Evolutionary conservation across 495 filamentous ascomycete genomes (phyloP), one percentile per base, ranked within the genome.

Genomic region (Talaromyces nanjingensis): DNA sequence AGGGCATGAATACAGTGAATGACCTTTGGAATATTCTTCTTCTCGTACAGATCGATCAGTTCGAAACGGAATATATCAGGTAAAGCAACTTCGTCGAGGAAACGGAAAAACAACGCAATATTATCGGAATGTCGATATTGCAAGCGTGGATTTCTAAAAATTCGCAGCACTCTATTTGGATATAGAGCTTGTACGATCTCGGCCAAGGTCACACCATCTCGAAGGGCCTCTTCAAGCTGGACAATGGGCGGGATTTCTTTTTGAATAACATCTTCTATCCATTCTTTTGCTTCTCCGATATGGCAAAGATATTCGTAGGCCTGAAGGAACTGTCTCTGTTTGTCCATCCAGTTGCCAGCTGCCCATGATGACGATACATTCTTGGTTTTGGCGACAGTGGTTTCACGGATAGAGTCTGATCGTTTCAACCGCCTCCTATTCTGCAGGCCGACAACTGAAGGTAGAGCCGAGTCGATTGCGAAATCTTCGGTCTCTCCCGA

Each of bases 241-340:
- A 99, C 90, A 72, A 98, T 96, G 14, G 94, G 89, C 18, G 96
- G 94, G 47, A 98, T 92, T 27, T 88, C 83, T 65, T 91, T 85
- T 62, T 96, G 85, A 55, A 97, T 93, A 29, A 97, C 85, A 68
- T 93, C 92, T 74, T 98, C 94, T 53, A 99, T 96, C 96, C 96
- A 99, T 73, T 98, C 92, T 72, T 98, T 98, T 55, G 96, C 96
- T 81, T 99, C 96, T 68, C 96, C 96, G 70, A 99, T 98, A 70
- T 99, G 96, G 70, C 96, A 99, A 47, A 99, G 86, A 71, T 99
- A 99, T 73, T 99, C 96, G 71, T 99, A 99, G 9, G 96, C 96
- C 74, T 96, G 92, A 37, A 98, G 78, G 71, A 96, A 98, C 71
- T 98, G 92, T 58, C 96, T 84, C 72, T 97, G 91, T 72, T 94